Base-by-base conservation (phyloP, 352 stramenopile species). In the Phytophthora sp. region DNA sequence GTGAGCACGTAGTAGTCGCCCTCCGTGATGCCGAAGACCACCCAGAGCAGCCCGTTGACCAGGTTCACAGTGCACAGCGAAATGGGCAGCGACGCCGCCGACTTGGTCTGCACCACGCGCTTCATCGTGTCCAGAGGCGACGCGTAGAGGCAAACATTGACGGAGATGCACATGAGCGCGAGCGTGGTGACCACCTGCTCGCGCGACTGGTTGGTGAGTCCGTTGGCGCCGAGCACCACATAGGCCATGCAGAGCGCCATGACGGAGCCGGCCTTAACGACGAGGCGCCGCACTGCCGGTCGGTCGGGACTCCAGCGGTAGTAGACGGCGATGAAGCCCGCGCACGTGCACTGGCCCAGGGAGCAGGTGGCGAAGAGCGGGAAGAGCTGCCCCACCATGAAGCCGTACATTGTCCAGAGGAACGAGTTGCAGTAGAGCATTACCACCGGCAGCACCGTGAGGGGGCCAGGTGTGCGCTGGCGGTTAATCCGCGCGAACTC, bases 31-130 rank as follows among this genome's bases (percentile, higher is more conserved):
- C 72, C 69, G 42, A 86, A 88, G 0, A 71, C 53, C 24, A 78
- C 63, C 79, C 79, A 88, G 0, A 82, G 65, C 28, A 69, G 54
- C 20, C 81, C 77, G 53, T 81, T 88, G 30, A 83, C 38, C 9
- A 75, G 68, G 35, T 72, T 81, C 10, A 84, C 63, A 0, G 63
- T 48, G 34, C 77, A 79, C 39, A 88, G 66, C 21, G 54, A 65
- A 44, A 86, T 76, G 0, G 79, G 79, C 30, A 88, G 69, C 52
- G 69, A 80, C 11, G 72, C 69, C 10, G 74, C 66, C 44, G 68
- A 84, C 43, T 80, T 82, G 30, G 70, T 79, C 13, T 49, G 54
- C 11, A 88, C 30, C 8, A 84, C 79, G 2, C 64, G 57, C 30
- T 57, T 62, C 51, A 88, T 79, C 3, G 71, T 82, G 24, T 73